Evolutionary conservation across 345 rosid genomes (phyloP), one percentile per base, ranked within the genome.

Genomic region (Mangifera indica): DNA sequence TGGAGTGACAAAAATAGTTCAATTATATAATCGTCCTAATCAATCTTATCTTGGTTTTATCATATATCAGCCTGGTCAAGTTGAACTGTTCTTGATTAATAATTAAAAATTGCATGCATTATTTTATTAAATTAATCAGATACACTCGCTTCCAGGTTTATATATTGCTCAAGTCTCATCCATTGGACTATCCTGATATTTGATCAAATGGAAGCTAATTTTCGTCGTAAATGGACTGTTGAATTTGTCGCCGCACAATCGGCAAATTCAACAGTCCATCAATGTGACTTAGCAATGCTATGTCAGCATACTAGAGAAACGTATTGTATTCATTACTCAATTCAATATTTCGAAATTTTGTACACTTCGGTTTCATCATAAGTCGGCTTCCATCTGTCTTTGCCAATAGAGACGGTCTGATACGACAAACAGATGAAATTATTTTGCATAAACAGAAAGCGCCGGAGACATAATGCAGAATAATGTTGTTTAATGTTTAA

Each of bases 81-180:
- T 59, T 70, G 65, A 69, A 59, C 20, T 17, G 10, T 57, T 57
- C 55, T 44, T 22, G 17, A 32, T 60, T n/a, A 60, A 55, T 7
- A n/a, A 11, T 55, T 63, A 5, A 12, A 44, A 12, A 0, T 44
- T 6, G 10, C 3, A 21, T 12, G 6, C 22, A n/a, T n/a, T n/a
- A n/a, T 21, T 63, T 21, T 63, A 44, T 63, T 63, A 63, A 63
- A 63, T 0, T 2, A 7, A 0, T 37, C 14, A 0, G 2, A n/a
- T 21, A 13, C 53, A 21, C 4, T 44, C 7, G 53, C 20, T 45
- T 64, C 54, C 54, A 12, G 45, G 12, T 42, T 62, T 42, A 40
- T 42, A 14, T 9, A 7, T 0, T 66, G 29, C 44, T 49, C 8
- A 29, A 29, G n/a, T 68, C 21, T 13, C 46, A 32, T 53, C 20